Evolutionary conservation across 768 basidiomycete genomes (phyloP), one percentile per base, ranked within the genome.

Genomic region (Aureoboletus auriporus): DNA sequence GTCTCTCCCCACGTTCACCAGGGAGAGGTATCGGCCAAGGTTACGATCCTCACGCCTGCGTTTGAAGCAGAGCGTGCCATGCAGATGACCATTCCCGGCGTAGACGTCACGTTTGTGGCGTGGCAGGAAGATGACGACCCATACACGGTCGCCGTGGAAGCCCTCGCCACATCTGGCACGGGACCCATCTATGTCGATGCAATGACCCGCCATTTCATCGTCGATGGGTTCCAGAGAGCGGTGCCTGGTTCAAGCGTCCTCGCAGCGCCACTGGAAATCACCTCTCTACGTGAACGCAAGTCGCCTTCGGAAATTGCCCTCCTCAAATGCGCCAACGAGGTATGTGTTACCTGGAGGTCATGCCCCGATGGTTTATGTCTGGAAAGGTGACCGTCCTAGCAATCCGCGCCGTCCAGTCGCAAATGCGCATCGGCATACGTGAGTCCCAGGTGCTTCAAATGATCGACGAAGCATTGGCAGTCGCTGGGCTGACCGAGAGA

Each of bases 261-360:
- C n/a, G 73, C 72, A 16, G 82, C 83, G 0, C 80, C 82, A 4
- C 54, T 63, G 3, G 75, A 75, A 42, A 73, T 92, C 28, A 74
- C 71, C n/a, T 69, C 71, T 35, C 62, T 93, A 20, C 74, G 89
- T 20, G 86, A 93, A 64, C 76, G 84, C 52, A 93, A 93, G 64
- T 88, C 84, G 11, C 53, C 60, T 8, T 71, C 82, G 39, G 91
- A 93, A 59, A 69, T 91, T 11, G 76, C 76, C 5, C 73, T 93
- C 42, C 62, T 95, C 59, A 80, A 74, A 55, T 93, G 88, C 59
- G 88, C 73, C 1, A 92, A 91, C 60, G 86, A 92, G 76, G 89
- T 91, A 41, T 5, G 67, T 44, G 17, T 4, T 29, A 14, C 36
- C 17, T 1, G 9, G 42, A 14, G 27, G 41, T 3, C 7, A 11